Evolutionary conservation across 2,329 filamentous ascomycete species (phyloP), one percentile per base, ranked within the genome.

Genomic region (Aurifilum marmelostoma): DNA sequence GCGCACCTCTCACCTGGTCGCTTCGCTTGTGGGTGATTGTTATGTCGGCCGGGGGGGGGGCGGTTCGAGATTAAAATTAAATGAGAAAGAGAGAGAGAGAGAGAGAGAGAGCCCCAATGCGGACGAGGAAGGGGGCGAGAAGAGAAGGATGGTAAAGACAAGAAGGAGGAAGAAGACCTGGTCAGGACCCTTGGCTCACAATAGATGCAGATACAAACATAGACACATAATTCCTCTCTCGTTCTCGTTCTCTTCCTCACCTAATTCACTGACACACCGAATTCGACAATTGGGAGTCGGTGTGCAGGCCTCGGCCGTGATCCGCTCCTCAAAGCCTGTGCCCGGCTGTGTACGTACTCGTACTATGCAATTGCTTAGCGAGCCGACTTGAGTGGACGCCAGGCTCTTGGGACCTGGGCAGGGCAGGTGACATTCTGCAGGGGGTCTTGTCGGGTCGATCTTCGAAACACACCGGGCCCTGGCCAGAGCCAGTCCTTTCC

Each of bases 61-160:
- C 6, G 43, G 21, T 9, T 47, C 18, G 32, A 12, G 43, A 47
- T 63, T 52, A 50, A 63, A 63, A 43, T 63, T 63, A 63, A 63
- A 63, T 63, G 43, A 63, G 52, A 16, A 63, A 63, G 50, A 52
- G 62, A 63, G 27, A 29, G 4, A n/a, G n/a, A n/a, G 43, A 63
- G 52, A 16, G 54, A 63, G 50, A 52, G 62, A 63, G 27, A 29
- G 4, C n/a, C n/a, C 9, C 24, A 18, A 56, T 14, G 5, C 24
- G 14, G 52, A 56, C 27, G 52, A 56, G 52, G 14, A 56, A 24
- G 27, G 27, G 43, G 21, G n/a, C n/a, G n/a, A n/a, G 21, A n/a
- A 47, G 43, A 27, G 12, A 32, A 56, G 12, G 41, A 47, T 5
- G 12, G 39, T 12, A 4, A 16, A 18, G 47, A 54, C 11, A 11